Percentiles rank a stretch among this genome's conserved stretches.
Evolutionary conservation across 805 yeast species (phyloP).

Genomic region (Brettanomyces naardenensis): DNA sequence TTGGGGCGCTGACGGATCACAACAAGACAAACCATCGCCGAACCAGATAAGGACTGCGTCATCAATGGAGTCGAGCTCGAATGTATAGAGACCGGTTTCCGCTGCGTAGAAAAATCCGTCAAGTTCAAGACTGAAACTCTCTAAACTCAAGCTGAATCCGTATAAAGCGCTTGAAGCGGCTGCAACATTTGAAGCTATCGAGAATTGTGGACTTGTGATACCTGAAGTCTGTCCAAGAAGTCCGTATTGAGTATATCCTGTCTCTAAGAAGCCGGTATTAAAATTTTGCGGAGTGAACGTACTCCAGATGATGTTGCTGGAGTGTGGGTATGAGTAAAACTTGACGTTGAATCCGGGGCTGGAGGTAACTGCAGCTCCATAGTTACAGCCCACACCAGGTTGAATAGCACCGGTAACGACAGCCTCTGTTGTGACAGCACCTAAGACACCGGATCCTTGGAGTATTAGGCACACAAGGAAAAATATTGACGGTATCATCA

Average conservation of each 20-base stretch:
- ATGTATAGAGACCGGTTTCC: conserved; percentile 22
- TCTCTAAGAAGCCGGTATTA: background rate
- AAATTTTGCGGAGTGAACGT: background rate
- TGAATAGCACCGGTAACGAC: no score
- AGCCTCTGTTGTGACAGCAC: no score
- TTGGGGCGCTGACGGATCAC: conserved; percentile 9
- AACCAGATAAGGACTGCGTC: conserved; percentile 26
- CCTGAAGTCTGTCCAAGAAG: background rate
- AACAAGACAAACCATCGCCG: conserved; percentile 29
- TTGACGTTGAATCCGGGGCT: background rate
- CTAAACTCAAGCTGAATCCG: no score
- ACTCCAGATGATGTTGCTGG: background rate
- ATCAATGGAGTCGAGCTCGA: conserved; percentile 20
- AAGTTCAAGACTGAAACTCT: conserved; percentile 10
- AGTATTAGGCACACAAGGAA: no score
- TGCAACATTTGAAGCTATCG: no score
- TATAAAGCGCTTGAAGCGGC: no score
- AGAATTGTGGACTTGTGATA: background rate
- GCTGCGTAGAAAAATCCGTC: conserved; percentile 19
- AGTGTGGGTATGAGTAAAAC: background rate
- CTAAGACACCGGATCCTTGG: no score
- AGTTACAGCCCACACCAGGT: background rate
- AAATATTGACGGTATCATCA: no score
- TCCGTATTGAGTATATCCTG: background rate
- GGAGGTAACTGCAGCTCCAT: background rate